Evolutionary conservation across 2,329 filamentous ascomycete genomes (phyloP).

Genomic region (Ophiostoma populinum): DNA sequence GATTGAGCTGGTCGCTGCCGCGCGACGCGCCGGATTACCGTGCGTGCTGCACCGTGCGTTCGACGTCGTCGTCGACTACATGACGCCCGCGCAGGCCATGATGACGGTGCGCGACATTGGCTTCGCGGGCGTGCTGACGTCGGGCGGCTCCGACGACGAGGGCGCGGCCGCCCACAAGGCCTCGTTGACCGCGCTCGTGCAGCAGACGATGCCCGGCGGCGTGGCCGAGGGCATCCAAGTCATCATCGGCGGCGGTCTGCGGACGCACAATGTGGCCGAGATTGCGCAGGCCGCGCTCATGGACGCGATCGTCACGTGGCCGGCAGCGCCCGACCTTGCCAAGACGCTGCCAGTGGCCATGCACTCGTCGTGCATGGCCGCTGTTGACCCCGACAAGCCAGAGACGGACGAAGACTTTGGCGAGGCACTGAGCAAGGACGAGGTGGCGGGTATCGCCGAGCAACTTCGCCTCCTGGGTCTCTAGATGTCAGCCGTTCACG

Average conservation of each 20-base stretch:
- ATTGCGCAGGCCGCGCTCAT: constrained; percentile 14
- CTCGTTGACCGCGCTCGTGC: constrained; percentile 21
- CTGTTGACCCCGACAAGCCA: constrained; percentile 6
- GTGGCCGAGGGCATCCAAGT: constrained; percentile 23
- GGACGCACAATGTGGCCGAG: constrained; percentile 26
- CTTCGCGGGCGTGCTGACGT: constrained; percentile 34
- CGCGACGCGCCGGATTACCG: constrained; percentile 23
- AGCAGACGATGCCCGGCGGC: neutral
- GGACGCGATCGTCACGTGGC: constrained; percentile 12
- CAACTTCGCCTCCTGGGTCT: no score
- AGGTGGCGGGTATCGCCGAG: constrained; percentile 11
- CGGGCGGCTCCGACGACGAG: constrained; percentile 29
- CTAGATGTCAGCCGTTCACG: no score
- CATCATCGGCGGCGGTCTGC: constrained; percentile 34
- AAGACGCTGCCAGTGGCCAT: constrained; percentile 18
- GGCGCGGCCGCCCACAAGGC: constrained; percentile 19
- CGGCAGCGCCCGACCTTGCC: neutral
- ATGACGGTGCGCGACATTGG: constrained; percentile 23
- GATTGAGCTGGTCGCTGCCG: constrained; percentile 22
- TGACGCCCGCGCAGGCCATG: constrained; percentile 16
- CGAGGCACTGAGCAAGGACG: constrained; percentile 14
- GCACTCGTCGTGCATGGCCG: constrained; percentile 29
- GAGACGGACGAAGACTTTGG: constrained; percentile 5
- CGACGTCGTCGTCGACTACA: constrained; percentile 24
- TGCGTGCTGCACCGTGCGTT: constrained; percentile 41